These are phyloP conservation scores for Cystobasidium sp. DNA, from an alignment of 1,284 basidiomycete species.

Conservation along the genomic window DNA sequence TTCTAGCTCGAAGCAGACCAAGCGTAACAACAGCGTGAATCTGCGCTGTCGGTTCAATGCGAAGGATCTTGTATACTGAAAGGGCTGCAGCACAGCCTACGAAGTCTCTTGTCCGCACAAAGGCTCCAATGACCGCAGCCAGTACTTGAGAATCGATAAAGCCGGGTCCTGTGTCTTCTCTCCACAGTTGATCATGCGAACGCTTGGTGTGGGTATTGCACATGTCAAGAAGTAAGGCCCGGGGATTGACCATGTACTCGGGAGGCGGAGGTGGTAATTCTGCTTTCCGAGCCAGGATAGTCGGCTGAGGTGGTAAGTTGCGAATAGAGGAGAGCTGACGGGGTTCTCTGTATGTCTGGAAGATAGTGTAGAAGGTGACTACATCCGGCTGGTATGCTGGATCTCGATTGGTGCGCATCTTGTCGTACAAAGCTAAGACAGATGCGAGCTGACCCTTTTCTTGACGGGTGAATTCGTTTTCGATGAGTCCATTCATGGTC, in stretches of 20 bases:
- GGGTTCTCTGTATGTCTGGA: constrained; percentile 29
- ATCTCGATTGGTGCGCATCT: constrained; percentile 2
- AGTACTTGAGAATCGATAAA: constrained; percentile 8
- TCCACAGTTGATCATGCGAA: too few relatives aligned
- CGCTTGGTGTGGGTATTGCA: not conserved
- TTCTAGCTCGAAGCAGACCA: constrained; percentile 19
- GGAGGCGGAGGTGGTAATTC: constrained; percentile 6
- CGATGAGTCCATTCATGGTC: constrained; percentile 28
- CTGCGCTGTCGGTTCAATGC: constrained; percentile 10
- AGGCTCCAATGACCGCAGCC: constrained; percentile 17
- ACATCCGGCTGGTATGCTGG: constrained; percentile 19
- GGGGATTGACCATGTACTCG: constrained; percentile 5
- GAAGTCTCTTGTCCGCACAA: constrained; percentile 30
- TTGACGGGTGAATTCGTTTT: constrained; percentile 15
- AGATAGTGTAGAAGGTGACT: constrained; percentile 9
- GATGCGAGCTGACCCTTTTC: constrained; percentile 12
- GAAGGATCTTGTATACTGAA: not conserved
- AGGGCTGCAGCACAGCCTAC: constrained; percentile 14
- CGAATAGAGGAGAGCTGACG: not conserved
- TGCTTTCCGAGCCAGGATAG: constrained; percentile 13
- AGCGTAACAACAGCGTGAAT: constrained; percentile 16
- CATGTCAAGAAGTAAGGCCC: not conserved
- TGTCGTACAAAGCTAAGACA: constrained; percentile 17
- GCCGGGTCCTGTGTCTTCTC: not conserved
- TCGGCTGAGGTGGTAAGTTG: constrained; percentile 1